Evolutionary conservation across 306 rosid genomes (phyloP).

Genomic region (Prunus mume): DNA sequence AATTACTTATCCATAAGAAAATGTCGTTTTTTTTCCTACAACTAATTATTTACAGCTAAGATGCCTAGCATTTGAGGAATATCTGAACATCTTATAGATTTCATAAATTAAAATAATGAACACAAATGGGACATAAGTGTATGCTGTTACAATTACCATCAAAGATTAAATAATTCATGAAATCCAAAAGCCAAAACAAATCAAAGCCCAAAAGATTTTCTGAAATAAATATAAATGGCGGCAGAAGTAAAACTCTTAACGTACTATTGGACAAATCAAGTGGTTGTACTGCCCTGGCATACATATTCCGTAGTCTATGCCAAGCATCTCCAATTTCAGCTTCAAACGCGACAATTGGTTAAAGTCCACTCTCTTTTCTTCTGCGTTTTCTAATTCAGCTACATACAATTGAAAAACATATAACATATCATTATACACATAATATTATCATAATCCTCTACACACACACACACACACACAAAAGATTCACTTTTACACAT

Average conservation of each 20-base stretch:
- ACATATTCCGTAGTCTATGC: slow-evolving; percentile 41
- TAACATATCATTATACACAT: neutral
- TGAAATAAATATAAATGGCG: neutral
- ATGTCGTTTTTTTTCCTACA: neutral
- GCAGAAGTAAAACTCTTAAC: neutral
- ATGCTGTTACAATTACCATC: neutral
- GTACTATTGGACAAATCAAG: slow-evolving; percentile 74
- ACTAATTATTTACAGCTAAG: neutral
- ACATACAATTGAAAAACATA: neutral
- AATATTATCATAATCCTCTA: neutral
- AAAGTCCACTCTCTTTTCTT: slow-evolving; percentile 12
- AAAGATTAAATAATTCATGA: neutral
- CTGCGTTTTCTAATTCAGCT: slow-evolving; percentile 44
- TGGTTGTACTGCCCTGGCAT: slow-evolving; percentile 55
- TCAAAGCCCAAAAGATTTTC: neutral
- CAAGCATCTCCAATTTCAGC: slow-evolving; percentile 51
- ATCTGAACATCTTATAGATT: neutral
- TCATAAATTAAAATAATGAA: neutral
- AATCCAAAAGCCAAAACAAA: neutral
- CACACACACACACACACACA: neutral
- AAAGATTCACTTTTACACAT: neutral
- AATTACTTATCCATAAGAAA: neutral
- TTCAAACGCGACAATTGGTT: slow-evolving; percentile 31
- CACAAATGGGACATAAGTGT: neutral
- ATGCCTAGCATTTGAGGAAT: neutral